Evolutionary conservation across 352 stramenopile genomes (phyloP), one percentile per base, ranked within the genome.

Genomic region (Pelagophyceae sp.): DNA sequence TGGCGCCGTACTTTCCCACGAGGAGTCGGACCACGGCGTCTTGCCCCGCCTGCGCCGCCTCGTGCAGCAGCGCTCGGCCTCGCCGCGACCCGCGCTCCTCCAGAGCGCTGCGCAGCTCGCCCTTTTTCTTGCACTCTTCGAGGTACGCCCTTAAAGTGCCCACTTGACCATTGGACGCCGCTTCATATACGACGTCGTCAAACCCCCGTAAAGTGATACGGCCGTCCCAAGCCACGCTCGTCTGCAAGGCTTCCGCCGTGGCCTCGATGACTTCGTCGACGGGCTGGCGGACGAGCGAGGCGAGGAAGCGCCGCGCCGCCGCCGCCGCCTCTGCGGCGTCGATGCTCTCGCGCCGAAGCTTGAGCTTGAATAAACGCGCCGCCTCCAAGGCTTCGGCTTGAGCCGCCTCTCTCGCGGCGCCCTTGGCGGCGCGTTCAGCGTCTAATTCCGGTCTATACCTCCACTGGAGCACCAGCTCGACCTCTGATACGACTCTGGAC

Each of bases 31-130:
- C 2, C 2, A 51, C 27, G 17, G 20, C 67, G 67, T 40, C 17
- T n/a, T 51, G 35, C 25, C 38, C 38, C 2, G 0, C 20, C 67
- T 38, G 31, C 33, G 67, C 67, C 20, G 67, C 67, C 27, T 40
- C 67, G 38, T 74, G 67, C 5, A 74, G 67, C 35, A 74, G 38
- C 25, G 35, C 5, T 1, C 67, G 67, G 35, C 67, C 67, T 11
- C 67, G 33, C 1, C 27, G 6, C 33, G 67, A 74, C 15, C 37
- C 11, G 33, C 67, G 67, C 67, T 74, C 67, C 2, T 58, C 6
- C 2, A 74, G 61, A 1, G 61, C 61, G 15, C 11, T 37, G n/a
- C 61, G 61, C 29, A 71, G n/a, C 5, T 40, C 33, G 29, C 61
- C 61, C 5, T 37, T 6, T 1, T 1, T 19, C 15, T 37, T 31